Conservation (phyloP, 495 filamentous ascomycete genomes). For the Patellaria atrata region DNA sequence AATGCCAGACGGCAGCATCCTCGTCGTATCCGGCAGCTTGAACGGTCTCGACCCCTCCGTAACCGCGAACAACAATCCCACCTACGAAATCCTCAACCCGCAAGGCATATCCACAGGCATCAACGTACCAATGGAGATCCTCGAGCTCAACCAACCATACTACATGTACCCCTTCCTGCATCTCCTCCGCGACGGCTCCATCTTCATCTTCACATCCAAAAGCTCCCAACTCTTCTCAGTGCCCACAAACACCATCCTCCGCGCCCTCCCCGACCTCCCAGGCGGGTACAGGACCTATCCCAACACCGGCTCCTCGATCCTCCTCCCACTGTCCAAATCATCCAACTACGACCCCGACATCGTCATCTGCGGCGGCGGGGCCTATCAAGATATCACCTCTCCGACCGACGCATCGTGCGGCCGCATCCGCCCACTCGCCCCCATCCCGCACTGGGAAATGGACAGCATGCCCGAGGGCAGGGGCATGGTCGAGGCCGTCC, state of each 20-base stretch:
- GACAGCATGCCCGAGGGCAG: slow-evolving; percentile 49
- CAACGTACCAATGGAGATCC: slow-evolving; percentile 35
- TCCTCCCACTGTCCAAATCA: slow-evolving; percentile 39
- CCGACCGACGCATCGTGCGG: slow-evolving; percentile 47
- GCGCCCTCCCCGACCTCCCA: slow-evolving; percentile 39
- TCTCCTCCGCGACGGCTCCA: slow-evolving; percentile 37
- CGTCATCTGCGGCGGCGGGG: slow-evolving; percentile 47
- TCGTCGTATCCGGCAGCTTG: slow-evolving; percentile 47
- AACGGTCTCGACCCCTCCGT: slow-evolving; percentile 46
- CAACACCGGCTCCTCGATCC: slow-evolving; percentile 45
- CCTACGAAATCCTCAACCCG: slow-evolving; percentile 40
- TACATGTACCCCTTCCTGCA: slow-evolving; percentile 56
- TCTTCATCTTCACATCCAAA: slow-evolving; percentile 44
- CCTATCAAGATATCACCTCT: slow-evolving; percentile 46
- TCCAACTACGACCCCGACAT: slow-evolving; percentile 40
- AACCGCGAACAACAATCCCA: slow-evolving; percentile 47
- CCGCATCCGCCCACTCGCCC: slow-evolving; percentile 38
- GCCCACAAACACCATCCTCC: slow-evolving; percentile 27
- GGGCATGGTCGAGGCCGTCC: slow-evolving; percentile 44
- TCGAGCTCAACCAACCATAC: slow-evolving; percentile 45
- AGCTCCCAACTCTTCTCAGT: slow-evolving; percentile 43
- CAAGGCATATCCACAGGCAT: slow-evolving; percentile 30
- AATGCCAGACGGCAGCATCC: slow-evolving; percentile 39
- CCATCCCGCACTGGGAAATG: slow-evolving; percentile 43
- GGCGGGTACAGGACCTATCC: slow-evolving; percentile 49